Evolutionary conservation across 2,329 filamentous ascomycete genomes (phyloP).

Genomic region (Verticillium tricorpus): DNA sequence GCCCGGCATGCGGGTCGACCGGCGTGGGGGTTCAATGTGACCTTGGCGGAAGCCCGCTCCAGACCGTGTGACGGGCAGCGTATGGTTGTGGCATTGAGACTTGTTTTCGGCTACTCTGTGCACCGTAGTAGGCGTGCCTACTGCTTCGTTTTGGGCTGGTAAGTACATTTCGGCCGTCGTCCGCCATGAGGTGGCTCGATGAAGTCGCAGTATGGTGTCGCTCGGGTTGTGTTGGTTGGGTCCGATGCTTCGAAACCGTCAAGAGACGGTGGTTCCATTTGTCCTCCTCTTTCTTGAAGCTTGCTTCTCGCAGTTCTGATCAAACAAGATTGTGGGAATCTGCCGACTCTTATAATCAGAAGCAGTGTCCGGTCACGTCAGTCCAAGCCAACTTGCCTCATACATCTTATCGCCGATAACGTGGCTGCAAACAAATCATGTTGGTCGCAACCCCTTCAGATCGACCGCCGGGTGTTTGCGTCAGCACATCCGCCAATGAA

Average conservation of each 20-base stretch:
- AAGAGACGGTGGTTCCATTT: too few relatives aligned
- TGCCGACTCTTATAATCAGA: neutral
- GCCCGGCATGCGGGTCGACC: neutral
- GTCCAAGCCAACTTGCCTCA: neutral
- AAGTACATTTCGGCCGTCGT: neutral
- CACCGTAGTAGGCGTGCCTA: neutral
- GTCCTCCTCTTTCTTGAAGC: too few relatives aligned
- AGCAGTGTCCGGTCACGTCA: neutral
- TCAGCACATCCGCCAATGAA: neutral
- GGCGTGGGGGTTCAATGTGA: neutral
- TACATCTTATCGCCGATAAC: neutral
- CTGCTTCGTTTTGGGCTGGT: neutral
- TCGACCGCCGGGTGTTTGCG: neutral
- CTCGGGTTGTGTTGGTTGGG: too few relatives aligned
- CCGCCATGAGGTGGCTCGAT: neutral
- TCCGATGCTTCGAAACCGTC: too few relatives aligned
- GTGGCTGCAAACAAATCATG: neutral
- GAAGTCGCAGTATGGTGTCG: too few relatives aligned
- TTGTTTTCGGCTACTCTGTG: neutral
- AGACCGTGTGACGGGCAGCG: neutral
- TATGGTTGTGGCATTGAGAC: neutral
- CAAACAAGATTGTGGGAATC: neutral
- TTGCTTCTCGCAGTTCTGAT: too few relatives aligned
- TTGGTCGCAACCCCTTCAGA: neutral
- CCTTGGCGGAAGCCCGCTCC: neutral